A percentile compares a stretch with the other conserved stretches of the same genome.
phyloP scores from a whole-genome alignment of 805 yeast species.

The Sugiyamaella floridensis region DNA sequence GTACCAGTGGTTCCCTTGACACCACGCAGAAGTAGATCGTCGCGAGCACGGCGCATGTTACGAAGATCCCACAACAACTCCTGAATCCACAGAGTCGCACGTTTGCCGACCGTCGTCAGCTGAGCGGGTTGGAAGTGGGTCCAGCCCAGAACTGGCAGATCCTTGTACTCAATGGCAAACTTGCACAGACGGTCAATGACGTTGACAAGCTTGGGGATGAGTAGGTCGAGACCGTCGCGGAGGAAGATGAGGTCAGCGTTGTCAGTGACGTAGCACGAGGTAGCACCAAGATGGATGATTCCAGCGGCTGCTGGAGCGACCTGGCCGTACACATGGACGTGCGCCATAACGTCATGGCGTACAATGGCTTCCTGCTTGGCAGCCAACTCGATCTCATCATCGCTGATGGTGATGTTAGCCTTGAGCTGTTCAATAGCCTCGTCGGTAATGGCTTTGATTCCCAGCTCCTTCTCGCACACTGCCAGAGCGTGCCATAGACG shows the following conservation, averaged over 20 bases:
- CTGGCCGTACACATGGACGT: slow-evolving; percentile 90
- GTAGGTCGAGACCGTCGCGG: slow-evolving; percentile 88
- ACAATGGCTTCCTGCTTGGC: slow-evolving; percentile 93
- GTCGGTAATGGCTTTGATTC: slow-evolving; percentile 75
- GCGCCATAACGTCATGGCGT: slow-evolving; percentile 99
- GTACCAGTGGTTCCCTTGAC: slow-evolving; percentile 99
- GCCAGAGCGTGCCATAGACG: slow-evolving; percentile 94
- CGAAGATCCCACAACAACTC: slow-evolving; percentile 97
- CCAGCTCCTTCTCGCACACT: slow-evolving; percentile 88
- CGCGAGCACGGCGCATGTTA: slow-evolving; percentile 91
- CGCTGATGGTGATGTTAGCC: slow-evolving; percentile 72
- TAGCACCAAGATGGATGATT: slow-evolving; percentile 96
- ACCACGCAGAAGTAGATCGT: slow-evolving; percentile 93
- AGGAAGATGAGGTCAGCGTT: slow-evolving; percentile 95
- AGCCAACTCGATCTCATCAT: slow-evolving; percentile 86
- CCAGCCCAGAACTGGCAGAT: slow-evolving; percentile 96
- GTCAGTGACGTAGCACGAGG: slow-evolving; percentile 96
- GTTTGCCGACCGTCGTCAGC: slow-evolving; percentile 95
- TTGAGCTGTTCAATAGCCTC: slow-evolving; percentile 88
- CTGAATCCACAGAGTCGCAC: slow-evolving; percentile 96
- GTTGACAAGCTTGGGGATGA: slow-evolving; percentile 92
- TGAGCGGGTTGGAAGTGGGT: slow-evolving; percentile 99
- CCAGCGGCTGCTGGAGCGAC: slow-evolving; percentile 96
- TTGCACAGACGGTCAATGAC: slow-evolving; percentile 84
- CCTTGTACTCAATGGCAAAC: slow-evolving; percentile 89